Conservation (phyloP, 345 rosid species). For the Salix caprea region DNA sequence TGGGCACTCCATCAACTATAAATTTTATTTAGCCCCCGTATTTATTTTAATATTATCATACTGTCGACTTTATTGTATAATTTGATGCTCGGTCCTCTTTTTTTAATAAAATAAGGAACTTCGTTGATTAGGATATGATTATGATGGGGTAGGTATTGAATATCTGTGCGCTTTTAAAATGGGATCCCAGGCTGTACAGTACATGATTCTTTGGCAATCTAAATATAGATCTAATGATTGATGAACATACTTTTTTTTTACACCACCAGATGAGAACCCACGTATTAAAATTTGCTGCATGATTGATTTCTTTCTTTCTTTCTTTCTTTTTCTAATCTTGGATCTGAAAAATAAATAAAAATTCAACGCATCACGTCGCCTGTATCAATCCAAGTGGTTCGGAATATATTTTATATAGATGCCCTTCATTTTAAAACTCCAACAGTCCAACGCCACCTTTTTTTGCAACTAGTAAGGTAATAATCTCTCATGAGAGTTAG, state of each 20-base stretch:
- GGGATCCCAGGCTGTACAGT: neutral
- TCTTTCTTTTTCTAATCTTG: too few relatives aligned
- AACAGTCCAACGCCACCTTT: neutral
- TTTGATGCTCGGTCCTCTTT: neutral
- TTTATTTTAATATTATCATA: neutral
- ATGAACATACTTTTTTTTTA: neutral
- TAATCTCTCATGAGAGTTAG: neutral
- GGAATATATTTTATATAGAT: neutral
- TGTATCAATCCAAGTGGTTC: neutral
- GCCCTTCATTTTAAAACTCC: neutral
- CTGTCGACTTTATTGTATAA: neutral
- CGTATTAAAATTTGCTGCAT: neutral
- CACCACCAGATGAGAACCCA: neutral
- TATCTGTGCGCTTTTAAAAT: neutral
- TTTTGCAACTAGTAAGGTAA: neutral
- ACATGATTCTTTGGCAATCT: neutral
- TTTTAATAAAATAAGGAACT: neutral
- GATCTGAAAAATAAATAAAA: too few relatives aligned
- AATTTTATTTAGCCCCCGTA: neutral
- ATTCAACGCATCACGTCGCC: neutral
- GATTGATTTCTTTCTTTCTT: neutral
- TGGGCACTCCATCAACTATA: neutral
- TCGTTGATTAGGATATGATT: constrained; percentile 1
- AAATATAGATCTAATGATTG: neutral
- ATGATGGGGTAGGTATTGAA: neutral